phyloP scores from a whole-genome alignment of 192 early-diverging fungal genomes.

The Rhizoclosmatium sp. region DNA sequence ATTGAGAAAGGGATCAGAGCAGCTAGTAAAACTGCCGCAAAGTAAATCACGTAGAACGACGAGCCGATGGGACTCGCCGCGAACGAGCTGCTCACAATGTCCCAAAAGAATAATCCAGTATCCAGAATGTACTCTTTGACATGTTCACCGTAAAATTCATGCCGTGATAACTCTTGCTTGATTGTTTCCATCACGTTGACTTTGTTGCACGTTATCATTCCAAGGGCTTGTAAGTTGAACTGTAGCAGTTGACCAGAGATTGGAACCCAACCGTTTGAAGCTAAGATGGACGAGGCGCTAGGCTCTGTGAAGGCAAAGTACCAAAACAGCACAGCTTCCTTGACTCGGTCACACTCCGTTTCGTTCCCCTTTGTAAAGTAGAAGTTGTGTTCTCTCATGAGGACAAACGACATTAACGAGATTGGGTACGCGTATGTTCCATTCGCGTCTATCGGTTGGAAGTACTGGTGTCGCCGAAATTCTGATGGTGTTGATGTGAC shows the following conservation, averaged over 20 bases:
- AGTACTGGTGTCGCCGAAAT: not conserved
- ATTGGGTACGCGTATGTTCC: not conserved
- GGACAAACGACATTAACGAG: not conserved
- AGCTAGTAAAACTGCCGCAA: not conserved
- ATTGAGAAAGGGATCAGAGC: not conserved
- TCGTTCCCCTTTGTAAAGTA: not conserved
- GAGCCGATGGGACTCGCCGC: not conserved
- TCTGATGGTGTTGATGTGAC: not conserved
- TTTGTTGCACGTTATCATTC: not conserved
- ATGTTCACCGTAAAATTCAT: not conserved
- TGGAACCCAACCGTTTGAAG: not conserved
- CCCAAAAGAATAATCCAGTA: not conserved
- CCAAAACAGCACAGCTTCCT: not conserved
- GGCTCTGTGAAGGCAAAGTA: not conserved
- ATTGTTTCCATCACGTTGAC: not conserved
- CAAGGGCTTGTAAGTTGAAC: not conserved
- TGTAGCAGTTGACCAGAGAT: not conserved
- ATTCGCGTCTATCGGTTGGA: not conserved
- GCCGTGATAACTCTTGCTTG: not conserved
- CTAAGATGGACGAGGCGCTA: not conserved
- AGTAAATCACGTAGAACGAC: not conserved
- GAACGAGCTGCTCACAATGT: not conserved
- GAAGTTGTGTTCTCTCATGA: not conserved
- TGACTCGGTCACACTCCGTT: not conserved
- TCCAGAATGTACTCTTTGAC: not conserved